Evolutionary conservation across 345 rosid genomes (phyloP).

Genomic region (Heritiera littoralis): DNA sequence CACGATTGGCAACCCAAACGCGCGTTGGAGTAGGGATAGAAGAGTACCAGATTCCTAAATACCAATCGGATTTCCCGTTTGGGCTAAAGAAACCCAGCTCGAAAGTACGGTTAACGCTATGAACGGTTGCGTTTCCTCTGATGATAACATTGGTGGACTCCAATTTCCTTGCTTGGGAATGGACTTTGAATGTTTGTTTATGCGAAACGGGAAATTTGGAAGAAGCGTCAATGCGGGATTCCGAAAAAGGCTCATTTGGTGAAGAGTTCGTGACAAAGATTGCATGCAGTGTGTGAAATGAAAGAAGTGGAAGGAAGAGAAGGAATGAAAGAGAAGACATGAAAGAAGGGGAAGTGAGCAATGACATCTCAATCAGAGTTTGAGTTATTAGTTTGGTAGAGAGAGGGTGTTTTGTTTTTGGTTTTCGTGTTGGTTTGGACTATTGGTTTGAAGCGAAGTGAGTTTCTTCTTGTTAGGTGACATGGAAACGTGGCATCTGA

Average conservation of each 20-base stretch:
- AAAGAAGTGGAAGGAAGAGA: conserved; percentile 18
- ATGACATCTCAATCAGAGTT: not conserved
- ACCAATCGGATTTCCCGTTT: conserved; percentile 42
- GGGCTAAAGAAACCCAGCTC: conserved; percentile 51
- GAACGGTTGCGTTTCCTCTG: conserved; percentile 49
- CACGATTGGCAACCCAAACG: conserved; percentile 67
- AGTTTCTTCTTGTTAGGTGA: conserved; percentile 22
- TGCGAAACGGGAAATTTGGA: not conserved
- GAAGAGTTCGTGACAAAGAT: not conserved
- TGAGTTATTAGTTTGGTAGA: conserved; percentile 2
- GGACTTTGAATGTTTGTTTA: not conserved
- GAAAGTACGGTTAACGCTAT: conserved; percentile 46
- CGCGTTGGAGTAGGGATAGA: conserved; percentile 45
- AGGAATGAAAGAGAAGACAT: conserved; percentile 22
- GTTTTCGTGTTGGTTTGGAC: not conserved
- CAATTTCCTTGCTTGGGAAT: conserved; percentile 25
- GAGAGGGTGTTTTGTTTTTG: not conserved
- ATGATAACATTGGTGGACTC: conserved; percentile 33
- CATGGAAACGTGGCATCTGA: conserved; percentile 27
- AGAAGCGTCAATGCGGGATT: not conserved
- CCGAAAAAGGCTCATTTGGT: not conserved
- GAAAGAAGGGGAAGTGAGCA: conserved; percentile 5
- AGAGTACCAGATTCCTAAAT: conserved; percentile 56
- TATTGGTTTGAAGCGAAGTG: conserved; percentile 16
- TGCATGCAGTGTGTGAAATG: not conserved